Evolutionary conservation across 179 eudicot genomes (phyloP).

Genomic region (Kewa caespitosa): DNA sequence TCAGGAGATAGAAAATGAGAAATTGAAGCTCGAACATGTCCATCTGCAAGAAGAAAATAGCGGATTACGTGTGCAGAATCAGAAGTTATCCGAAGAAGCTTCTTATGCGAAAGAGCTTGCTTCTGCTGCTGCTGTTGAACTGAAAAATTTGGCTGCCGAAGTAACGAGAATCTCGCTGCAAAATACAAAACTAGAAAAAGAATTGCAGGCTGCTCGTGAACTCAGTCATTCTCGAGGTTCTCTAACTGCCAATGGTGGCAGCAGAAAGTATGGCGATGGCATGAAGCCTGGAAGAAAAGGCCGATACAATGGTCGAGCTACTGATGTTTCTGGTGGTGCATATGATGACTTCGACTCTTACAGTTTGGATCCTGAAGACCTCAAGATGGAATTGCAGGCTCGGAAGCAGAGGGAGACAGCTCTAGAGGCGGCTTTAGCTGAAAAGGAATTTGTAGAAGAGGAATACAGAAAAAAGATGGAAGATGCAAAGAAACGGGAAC

Average conservation of each 20-base stretch:
- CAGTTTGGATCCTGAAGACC: conserved; percentile 69
- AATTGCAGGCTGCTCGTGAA: conserved; percentile 68
- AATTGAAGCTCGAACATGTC: conserved; percentile 66
- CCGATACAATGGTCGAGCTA: conserved; percentile 48
- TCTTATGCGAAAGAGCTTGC: conserved; percentile 97
- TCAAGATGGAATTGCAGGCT: conserved; percentile 81
- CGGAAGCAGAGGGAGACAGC: conserved; percentile 76
- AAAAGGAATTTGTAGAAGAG: conserved; percentile 70
- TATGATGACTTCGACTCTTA: conserved; percentile 67
- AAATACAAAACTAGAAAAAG: conserved; percentile 83
- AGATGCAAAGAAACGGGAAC: conserved; percentile 82
- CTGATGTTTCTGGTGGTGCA: conserved; percentile 47
- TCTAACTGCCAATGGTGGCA: conserved; percentile 44
- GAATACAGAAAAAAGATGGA: conserved; percentile 74
- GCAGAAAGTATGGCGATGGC: conserved; percentile 52
- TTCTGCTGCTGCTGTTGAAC: conserved; percentile 96
- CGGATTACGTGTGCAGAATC: conserved; percentile 82
- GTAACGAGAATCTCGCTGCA: conserved; percentile 81
- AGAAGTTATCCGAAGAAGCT: conserved; percentile 91
- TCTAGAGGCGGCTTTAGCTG: conserved; percentile 93
- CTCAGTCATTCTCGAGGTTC: conserved; percentile 45
- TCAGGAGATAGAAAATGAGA: conserved; percentile 90
- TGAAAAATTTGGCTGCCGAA: conserved; percentile 92
- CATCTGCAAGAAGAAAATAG: conserved; percentile 79
- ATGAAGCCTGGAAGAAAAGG: conserved; percentile 60